phyloP scores from a whole-genome alignment of 2,329 filamentous ascomycete genomes.

The Arthrinium phaeospermum region DNA sequence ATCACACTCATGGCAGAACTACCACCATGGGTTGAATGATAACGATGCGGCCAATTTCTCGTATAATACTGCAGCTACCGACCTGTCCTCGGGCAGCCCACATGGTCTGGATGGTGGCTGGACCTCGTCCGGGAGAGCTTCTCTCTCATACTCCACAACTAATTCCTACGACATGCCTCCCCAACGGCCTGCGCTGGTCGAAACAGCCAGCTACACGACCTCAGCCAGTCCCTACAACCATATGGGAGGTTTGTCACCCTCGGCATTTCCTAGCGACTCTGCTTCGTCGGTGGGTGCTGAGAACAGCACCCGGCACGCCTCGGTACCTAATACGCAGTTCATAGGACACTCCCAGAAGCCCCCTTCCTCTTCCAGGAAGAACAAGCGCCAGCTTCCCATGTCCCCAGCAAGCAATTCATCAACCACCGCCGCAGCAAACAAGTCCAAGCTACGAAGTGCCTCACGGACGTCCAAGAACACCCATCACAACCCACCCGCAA shows the following conservation, averaged over 20 bases:
- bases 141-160: conserved; percentile 10
- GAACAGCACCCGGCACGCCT: conserved; percentile 6
- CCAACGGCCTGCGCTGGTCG: neutral
- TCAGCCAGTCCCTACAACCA: neutral
- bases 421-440: conserved; percentile 24
- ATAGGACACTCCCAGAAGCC: conserved; percentile 2
- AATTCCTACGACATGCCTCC: neutral
- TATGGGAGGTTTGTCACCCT: conserved; percentile 9
- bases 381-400: conserved; percentile 14
- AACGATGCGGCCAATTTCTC: conserved; percentile 1
- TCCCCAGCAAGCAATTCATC: conserved; percentile 18
- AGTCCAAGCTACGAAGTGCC: conserved; percentile 39
- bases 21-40: neutral
- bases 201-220: neutral
- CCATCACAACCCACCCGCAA: conserved; percentile 41
- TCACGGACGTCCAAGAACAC: conserved; percentile 42
- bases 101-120: conserved; percentile 5
- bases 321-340: conserved; percentile 2
- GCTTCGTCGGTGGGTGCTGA: conserved; percentile 10
- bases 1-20: conserved; percentile 9
- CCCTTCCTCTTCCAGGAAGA: conserved; percentile 10
- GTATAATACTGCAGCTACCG: neutral
- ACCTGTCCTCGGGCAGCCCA: conserved; percentile 1
- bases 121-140: conserved; percentile 6
- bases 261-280: conserved; percentile 12